Conservation (phyloP, 805 yeast genomes). For the Diddensiella santjacobensis region DNA sequence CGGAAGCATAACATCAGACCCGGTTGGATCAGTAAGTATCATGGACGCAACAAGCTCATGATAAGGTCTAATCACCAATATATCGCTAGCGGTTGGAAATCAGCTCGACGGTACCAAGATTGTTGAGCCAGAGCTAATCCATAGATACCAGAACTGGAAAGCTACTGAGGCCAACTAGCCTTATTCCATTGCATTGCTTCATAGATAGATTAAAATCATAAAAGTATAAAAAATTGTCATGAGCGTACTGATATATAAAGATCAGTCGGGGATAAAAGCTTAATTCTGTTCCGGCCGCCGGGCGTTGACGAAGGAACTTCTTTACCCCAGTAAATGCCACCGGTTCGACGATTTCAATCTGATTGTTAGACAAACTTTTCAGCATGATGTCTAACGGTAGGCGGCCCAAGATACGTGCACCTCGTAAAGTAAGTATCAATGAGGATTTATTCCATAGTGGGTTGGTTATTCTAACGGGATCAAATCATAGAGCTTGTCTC, state of each 20-base stretch:
- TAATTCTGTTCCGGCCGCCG: too few relatives aligned
- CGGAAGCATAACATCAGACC: conserved; percentile 79
- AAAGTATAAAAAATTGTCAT: too few relatives aligned
- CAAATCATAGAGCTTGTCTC: conserved; percentile 7
- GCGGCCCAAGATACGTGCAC: conserved; percentile 26
- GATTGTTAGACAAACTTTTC: not conserved
- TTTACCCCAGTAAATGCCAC: not conserved
- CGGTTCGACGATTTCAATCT: not conserved
- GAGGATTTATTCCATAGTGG: not conserved
- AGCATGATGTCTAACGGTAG: conserved; percentile 15
- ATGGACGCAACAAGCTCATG: not conserved
- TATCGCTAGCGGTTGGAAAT: conserved; percentile 69
- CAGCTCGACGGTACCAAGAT: conserved; percentile 61
- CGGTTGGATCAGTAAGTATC: conserved; percentile 73
- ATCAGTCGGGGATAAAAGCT: too few relatives aligned
- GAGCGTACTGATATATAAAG: too few relatives aligned
- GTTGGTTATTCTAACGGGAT: conserved; percentile 1
- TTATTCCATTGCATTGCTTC: too few relatives aligned
- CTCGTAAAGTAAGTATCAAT: conserved; percentile 22
- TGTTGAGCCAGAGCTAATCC: conserved; percentile 38
- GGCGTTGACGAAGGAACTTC: too few relatives aligned
- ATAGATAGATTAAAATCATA: too few relatives aligned
- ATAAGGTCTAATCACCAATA: conserved; percentile 3
- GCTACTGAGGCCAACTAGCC: too few relatives aligned
- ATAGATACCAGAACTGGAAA: conserved; percentile 15